Evolutionary conservation across 768 basidiomycete genomes (phyloP).

Genomic region (Peribolospora kevripleyi): DNA sequence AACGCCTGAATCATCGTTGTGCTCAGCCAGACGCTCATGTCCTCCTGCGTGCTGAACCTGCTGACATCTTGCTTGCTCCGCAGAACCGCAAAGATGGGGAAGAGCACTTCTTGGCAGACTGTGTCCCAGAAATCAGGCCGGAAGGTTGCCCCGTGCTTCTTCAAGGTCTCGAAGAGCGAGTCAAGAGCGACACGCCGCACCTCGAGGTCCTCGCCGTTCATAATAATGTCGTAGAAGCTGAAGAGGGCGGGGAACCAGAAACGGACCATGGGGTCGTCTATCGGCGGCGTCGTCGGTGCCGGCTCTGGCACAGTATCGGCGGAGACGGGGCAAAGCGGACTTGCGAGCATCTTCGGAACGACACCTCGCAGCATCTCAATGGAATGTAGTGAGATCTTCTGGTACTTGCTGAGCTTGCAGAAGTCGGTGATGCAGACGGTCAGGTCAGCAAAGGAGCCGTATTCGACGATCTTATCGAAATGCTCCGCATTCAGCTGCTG

Average conservation of each 20-base stretch:
- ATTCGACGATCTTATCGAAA: slow-evolving; percentile 66
- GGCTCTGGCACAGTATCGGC: slow-evolving; percentile 4
- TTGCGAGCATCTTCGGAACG: slow-evolving; percentile 71
- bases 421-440: slow-evolving; percentile 97
- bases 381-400: slow-evolving; percentile 85
- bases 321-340: slow-evolving; percentile 35
- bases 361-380: slow-evolving; percentile 88
- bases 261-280: slow-evolving; percentile 60
- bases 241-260: slow-evolving; percentile 95
- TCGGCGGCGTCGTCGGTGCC: slow-evolving; percentile 14
- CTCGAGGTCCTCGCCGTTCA: slow-evolving; percentile 98
- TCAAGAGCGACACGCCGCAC: slow-evolving; percentile 82
- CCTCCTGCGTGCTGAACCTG: slow-evolving; percentile 84
- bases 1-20: slow-evolving; percentile 98
- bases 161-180: slow-evolving; percentile 79
- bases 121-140: slow-evolving; percentile 90
- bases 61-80: slow-evolving; percentile 79
- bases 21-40: slow-evolving; percentile 98
- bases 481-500: slow-evolving; percentile 72
- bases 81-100: slow-evolving; percentile 92
- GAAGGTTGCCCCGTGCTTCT: slow-evolving; percentile 62
- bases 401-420: slow-evolving; percentile 97
- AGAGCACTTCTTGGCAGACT: slow-evolving; percentile 83
- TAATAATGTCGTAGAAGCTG: slow-evolving; percentile 97
- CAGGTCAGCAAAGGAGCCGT: slow-evolving; percentile 86